Percentiles rank a stretch among this genome's conserved stretches.
Conservation (phyloP, 352 stramenopile species). For the Globisporangium echinulatum region DNA sequence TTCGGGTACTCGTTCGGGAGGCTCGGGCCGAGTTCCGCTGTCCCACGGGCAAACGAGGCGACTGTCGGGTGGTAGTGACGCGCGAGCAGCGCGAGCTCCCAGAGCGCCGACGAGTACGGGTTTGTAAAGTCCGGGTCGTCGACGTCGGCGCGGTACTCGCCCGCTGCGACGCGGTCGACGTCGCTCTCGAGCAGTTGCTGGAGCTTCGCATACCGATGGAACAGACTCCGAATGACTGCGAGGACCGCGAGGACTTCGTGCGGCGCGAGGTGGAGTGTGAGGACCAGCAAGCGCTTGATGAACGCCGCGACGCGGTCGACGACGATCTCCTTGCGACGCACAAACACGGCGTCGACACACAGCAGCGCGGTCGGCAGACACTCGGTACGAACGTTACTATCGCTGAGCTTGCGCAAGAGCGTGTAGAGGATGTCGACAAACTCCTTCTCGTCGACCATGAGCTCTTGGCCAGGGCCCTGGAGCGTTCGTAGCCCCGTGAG, state of each 20-base stretch:
- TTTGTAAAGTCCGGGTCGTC: constrained; percentile 95
- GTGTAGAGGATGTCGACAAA: constrained; percentile 94
- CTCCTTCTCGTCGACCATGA: constrained; percentile 96
- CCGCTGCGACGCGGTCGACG: constrained; percentile 90
- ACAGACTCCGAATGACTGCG: constrained; percentile 81
- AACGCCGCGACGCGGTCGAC: constrained; percentile 92
- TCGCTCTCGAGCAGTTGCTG: constrained; percentile 95
- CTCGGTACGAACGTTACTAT: constrained; percentile 41
- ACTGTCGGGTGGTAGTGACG: constrained; percentile 86
- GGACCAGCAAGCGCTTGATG: constrained; percentile 89
- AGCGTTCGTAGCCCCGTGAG: constrained; percentile 92
- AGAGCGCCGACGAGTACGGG: constrained; percentile 91
- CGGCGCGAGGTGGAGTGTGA: constrained; percentile 81
- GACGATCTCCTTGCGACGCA: constrained; percentile 93
- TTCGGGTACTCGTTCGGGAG: constrained; percentile 65
- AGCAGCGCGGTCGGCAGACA: constrained; percentile 75
- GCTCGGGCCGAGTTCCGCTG: constrained; percentile 45
- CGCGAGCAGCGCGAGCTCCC: constrained; percentile 88
- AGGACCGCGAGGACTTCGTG: constrained; percentile 84
- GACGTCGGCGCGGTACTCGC: constrained; percentile 89
- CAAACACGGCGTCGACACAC: constrained; percentile 91
- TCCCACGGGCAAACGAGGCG: constrained; percentile 53
- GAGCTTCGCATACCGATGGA: constrained; percentile 91
- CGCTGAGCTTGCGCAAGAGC: constrained; percentile 68
- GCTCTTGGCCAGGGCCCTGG: constrained; percentile 90